Evolutionary conservation across 352 stramenopile genomes (phyloP).

Genomic region (Phytophthora uliginosa): DNA sequence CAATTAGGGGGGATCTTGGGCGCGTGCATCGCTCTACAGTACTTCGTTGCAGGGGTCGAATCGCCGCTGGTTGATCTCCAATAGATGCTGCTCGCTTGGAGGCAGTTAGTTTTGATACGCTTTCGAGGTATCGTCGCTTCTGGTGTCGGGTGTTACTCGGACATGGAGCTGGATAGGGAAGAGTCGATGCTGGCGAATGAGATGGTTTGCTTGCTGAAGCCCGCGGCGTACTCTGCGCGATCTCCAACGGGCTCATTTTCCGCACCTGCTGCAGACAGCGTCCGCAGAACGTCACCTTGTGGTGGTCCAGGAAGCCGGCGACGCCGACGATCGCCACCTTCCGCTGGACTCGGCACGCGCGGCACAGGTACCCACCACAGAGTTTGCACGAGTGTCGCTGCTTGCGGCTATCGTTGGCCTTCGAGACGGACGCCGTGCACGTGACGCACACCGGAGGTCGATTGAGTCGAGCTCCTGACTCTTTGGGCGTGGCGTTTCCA

Average conservation of each 20-base stretch:
- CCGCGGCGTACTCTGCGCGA: slow-evolving; percentile 18
- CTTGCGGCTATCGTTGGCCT: background rate
- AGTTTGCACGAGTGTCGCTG: slow-evolving; percentile 38
- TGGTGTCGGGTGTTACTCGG: slow-evolving; percentile 19
- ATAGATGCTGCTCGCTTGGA: background rate
- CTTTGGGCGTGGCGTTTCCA: slow-evolving; percentile 32
- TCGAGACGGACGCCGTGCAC: slow-evolving; percentile 18
- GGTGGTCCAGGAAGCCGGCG: slow-evolving; percentile 28
- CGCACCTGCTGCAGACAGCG: slow-evolving; percentile 30
- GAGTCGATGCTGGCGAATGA: slow-evolving; percentile 19
- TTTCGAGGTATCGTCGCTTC: no score
- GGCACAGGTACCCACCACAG: slow-evolving; percentile 44
- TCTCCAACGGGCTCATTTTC: slow-evolving; percentile 25
- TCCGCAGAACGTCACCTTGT: slow-evolving; percentile 39
- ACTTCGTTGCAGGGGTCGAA: background rate
- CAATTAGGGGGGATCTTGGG: no score
- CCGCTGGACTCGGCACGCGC: slow-evolving; percentile 40
- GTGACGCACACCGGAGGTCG: slow-evolving; percentile 29
- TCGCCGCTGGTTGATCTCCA: background rate
- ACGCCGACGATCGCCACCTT: slow-evolving; percentile 39
- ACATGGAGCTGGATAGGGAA: slow-evolving; percentile 16
- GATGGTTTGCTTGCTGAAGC: slow-evolving; percentile 15
- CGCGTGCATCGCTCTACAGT: no score
- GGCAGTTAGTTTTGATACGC: background rate
- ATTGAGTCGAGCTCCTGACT: slow-evolving; percentile 3